Evolutionary conservation across 768 basidiomycete genomes (phyloP).

Genomic region (Cystobasidium onofrii): DNA sequence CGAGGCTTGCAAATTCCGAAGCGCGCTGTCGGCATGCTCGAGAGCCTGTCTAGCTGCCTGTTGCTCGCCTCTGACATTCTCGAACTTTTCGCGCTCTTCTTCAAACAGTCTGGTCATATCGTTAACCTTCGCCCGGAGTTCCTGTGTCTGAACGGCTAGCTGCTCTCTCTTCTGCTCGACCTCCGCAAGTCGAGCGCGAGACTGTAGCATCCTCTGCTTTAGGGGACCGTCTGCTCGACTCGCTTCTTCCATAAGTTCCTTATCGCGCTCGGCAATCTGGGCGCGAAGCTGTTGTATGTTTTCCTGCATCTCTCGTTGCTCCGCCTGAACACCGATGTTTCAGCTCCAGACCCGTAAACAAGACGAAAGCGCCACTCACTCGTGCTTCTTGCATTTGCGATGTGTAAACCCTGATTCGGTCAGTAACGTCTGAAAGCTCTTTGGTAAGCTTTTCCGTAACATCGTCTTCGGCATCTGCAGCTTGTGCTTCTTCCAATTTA

Average conservation of each 20-base stretch:
- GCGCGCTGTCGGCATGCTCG: neutral
- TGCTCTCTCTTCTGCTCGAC: constrained; percentile 51
- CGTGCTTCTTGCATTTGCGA: neutral
- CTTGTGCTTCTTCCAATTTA: constrained; percentile 27
- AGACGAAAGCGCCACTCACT: neutral
- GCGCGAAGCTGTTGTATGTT: neutral
- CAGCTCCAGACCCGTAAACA: neutral
- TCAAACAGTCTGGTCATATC: constrained; percentile 54
- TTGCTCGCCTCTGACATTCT: neutral
- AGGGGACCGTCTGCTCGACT: neutral
- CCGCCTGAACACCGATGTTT: neutral
- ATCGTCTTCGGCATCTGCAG: constrained; percentile 7
- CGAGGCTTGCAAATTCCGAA: constrained; percentile 22
- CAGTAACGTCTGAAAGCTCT: neutral
- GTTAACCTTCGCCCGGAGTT: constrained; percentile 43
- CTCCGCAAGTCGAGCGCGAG: constrained; percentile 46
- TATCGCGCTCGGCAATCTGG: neutral
- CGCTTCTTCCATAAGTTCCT: neutral
- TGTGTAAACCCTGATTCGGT: neutral
- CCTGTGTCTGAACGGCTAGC: constrained; percentile 50
- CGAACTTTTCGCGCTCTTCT: constrained; percentile 41
- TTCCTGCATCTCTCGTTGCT: constrained; percentile 10
- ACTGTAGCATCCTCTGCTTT: neutral
- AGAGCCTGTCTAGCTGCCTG: neutral
- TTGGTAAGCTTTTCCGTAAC: neutral